phyloP scores from a whole-genome alignment of 345 rosid genomes.

The Reutealis trisperma region DNA sequence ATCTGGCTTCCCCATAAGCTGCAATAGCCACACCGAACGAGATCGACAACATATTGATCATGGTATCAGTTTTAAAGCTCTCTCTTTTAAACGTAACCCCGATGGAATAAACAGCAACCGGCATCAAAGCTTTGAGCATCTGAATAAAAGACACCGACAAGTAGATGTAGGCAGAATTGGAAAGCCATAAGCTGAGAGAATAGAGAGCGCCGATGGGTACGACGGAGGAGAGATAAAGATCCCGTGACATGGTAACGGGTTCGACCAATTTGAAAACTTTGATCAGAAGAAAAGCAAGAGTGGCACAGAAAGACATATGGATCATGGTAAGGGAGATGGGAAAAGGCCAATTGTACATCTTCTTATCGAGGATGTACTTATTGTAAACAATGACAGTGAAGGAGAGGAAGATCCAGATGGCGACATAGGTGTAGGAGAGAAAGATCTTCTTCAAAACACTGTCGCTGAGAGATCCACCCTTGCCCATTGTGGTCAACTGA shows the following conservation, averaged over 20 bases:
- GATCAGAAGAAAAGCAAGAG: slow-evolving; percentile 82
- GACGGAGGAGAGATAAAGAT: slow-evolving; percentile 76
- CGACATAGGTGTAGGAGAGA: slow-evolving; percentile 90
- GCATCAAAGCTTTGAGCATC: slow-evolving; percentile 97
- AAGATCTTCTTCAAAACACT: slow-evolving; percentile 83
- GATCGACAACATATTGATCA: slow-evolving; percentile 93
- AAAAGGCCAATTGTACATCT: slow-evolving; percentile 97
- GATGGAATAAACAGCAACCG: slow-evolving; percentile 93
- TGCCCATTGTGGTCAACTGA: slow-evolving; percentile 53
- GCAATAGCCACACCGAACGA: slow-evolving; percentile 88
- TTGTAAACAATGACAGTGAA: slow-evolving; percentile 98
- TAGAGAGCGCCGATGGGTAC: slow-evolving; percentile 93
- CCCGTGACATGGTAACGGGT: slow-evolving; percentile 84
- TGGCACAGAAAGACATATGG: slow-evolving; percentile 95
- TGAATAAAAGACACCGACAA: slow-evolving; percentile 95
- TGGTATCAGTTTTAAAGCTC: slow-evolving; percentile 62
- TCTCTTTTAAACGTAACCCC: slow-evolving; percentile 76
- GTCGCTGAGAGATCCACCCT: slow-evolving; percentile 86
- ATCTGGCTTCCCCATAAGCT: slow-evolving; percentile 92
- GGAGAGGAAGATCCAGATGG: slow-evolving; percentile 95
- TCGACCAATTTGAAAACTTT: slow-evolving; percentile 88
- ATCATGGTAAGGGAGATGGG: slow-evolving; percentile 98
- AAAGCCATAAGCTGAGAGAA: slow-evolving; percentile 88
- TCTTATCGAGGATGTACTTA: slow-evolving; percentile 96
- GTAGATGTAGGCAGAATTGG: slow-evolving; percentile 96